Conservation (phyloP, 768 basidiomycete genomes). For the Hypsizygus marmoreus region DNA sequence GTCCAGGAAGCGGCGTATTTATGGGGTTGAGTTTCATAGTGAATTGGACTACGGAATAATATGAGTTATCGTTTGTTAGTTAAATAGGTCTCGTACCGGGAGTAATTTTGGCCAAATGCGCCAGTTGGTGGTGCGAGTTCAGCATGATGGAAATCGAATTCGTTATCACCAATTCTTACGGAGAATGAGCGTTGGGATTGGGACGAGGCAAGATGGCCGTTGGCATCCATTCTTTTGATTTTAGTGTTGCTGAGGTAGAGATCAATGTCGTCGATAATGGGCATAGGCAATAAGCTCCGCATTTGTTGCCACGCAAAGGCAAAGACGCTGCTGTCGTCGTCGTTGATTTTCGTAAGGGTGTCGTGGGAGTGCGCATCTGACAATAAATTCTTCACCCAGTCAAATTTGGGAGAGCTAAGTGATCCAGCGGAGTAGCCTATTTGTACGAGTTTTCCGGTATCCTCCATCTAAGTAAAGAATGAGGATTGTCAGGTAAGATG, state of each 20-base stretch:
- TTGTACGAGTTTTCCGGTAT: constrained; percentile 13
- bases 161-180: background rate
- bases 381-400: constrained; percentile 18
- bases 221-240: constrained; percentile 2
- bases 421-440: constrained; percentile 21
- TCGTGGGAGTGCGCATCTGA: background rate
- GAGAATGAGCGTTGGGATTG: background rate
- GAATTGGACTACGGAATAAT: constrained; percentile 7
- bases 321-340: constrained; percentile 6
- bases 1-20: constrained; percentile 8
- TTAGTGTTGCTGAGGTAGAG: background rate
- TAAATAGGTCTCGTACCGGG: background rate
- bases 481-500: too few species aligned
- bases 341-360: constrained; percentile 1
- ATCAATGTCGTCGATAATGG: constrained; percentile 8
- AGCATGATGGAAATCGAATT: background rate
- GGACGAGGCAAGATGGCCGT: background rate
- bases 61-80: too few species aligned
- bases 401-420: constrained; percentile 9
- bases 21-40: constrained; percentile 14
- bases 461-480: constrained; percentile 13
- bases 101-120: constrained; percentile 1
- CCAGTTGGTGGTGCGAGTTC: constrained; percentile 4
- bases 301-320: constrained; percentile 16
- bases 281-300: constrained; percentile 6